A percentile compares a stretch with the other conserved stretches of the same genome.
These are phyloP conservation scores for Wickerhamiella lipophila DNA, from an alignment of 805 yeast species.

Conservation along the genomic window DNA sequence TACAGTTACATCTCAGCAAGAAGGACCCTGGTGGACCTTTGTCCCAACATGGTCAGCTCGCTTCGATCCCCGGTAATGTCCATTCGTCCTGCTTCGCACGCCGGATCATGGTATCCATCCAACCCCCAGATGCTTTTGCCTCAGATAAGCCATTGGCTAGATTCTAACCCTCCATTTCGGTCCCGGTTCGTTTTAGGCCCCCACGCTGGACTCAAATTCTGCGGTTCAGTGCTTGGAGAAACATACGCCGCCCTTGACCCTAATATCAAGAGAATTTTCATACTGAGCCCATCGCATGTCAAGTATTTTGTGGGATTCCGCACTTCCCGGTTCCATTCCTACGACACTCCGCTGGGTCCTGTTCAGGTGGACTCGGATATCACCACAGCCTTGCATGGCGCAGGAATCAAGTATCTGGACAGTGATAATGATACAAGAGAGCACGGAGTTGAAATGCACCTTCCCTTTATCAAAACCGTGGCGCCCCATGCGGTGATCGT, in stretches of 20 bases:
- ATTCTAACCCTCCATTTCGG: conserved; percentile 24
- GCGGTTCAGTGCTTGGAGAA: conserved; percentile 66
- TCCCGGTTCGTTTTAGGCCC: conserved; percentile 44
- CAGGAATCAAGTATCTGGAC: conserved; percentile 19
- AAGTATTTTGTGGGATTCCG: conserved; percentile 58
- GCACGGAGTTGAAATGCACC: conserved; percentile 91
- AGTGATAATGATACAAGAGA: conserved; percentile 64
- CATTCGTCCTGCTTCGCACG: conserved; percentile 60
- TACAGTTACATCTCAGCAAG: too few species aligned
- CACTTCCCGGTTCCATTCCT: conserved; percentile 38
- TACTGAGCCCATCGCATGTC: conserved; percentile 90
- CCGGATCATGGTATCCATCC: conserved; percentile 81
- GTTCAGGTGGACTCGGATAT: conserved; percentile 48
- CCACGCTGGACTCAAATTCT: conserved; percentile 86
- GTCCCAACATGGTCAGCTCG: neutral
- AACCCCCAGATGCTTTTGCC: conserved; percentile 33
- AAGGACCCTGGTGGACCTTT: too few species aligned
- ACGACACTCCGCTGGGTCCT: conserved; percentile 76
- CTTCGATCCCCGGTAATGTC: neutral
- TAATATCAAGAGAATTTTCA: conserved; percentile 48
- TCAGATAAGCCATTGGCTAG: conserved; percentile 41
- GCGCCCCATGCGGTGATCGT: conserved; percentile 39
- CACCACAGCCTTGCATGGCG: neutral
- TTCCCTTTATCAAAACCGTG: conserved; percentile 50
- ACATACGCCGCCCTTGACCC: conserved; percentile 62